phyloP scores from a whole-genome alignment of 2,329 filamentous ascomycete species.

The Elsinoe australis region DNA sequence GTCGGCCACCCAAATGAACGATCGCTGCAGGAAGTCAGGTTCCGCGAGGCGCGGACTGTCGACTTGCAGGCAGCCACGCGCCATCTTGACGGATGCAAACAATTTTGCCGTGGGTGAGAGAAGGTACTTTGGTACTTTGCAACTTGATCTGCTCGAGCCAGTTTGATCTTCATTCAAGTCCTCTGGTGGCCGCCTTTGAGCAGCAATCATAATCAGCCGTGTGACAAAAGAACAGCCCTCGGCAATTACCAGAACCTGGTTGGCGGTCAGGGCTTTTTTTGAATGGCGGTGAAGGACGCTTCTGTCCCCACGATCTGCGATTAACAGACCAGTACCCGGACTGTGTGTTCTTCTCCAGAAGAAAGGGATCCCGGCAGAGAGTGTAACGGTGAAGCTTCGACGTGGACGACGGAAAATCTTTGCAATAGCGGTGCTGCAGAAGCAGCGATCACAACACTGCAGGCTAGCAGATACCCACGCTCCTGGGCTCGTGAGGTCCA shows the following conservation, averaged over 20 bases:
- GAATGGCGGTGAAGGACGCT: slow-evolving; percentile 6
- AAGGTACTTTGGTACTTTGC: neutral
- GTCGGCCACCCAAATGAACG: neutral
- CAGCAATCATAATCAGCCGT: too few relatives aligned
- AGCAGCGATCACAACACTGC: neutral
- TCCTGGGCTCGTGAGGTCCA: neutral
- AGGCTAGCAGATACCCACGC: slow-evolving; percentile 7
- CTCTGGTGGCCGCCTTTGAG: slow-evolving; percentile 2
- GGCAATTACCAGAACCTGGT: slow-evolving; percentile 4
- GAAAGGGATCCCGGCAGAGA: neutral
- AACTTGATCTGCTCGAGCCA: neutral
- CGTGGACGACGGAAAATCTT: slow-evolving; percentile 10
- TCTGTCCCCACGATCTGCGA: neutral
- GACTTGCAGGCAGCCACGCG: slow-evolving; percentile 3
- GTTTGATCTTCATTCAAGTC: slow-evolving; percentile 10
- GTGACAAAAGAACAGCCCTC: slow-evolving; percentile 10
- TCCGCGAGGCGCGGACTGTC: neutral
- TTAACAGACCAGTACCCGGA: neutral
- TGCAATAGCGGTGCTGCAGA: neutral
- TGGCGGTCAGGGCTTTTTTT: slow-evolving; percentile 10
- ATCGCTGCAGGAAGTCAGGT: slow-evolving; percentile 5
- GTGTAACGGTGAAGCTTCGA: slow-evolving; percentile 14
- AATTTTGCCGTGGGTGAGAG: neutral
- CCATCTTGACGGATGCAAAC: neutral
- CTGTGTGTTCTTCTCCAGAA: slow-evolving; percentile 4